Evolutionary conservation across 2,329 filamentous ascomycete species (phyloP).

Genomic region (Leptographium wingfieldii): DNA sequence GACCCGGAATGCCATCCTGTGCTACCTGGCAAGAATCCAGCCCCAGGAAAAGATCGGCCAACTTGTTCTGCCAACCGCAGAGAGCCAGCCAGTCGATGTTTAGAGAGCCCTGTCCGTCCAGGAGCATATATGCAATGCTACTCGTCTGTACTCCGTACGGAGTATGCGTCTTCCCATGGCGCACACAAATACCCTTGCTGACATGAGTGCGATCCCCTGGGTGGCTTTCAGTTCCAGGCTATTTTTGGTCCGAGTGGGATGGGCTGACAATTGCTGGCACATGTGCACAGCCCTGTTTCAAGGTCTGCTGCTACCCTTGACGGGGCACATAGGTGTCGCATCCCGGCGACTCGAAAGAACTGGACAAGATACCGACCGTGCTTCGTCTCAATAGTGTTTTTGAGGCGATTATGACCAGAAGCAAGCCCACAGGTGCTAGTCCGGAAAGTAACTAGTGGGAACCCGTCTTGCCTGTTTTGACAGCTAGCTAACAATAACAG

Average conservation of each 20-base stretch:
- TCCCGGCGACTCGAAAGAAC: background rate
- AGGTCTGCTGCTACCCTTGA: background rate
- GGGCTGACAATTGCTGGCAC: background rate
- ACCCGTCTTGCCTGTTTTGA: background rate
- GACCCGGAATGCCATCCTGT: background rate
- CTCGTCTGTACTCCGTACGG: background rate
- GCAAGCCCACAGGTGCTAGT: background rate
- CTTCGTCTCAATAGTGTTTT: background rate
- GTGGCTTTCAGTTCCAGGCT: background rate
- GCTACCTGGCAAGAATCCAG: background rate
- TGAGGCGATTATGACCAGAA: background rate
- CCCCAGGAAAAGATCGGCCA: background rate
- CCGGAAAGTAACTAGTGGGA: background rate
- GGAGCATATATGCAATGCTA: background rate
- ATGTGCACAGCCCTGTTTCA: background rate
- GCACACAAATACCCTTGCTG: background rate
- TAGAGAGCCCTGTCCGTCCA: background rate
- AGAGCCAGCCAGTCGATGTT: background rate
- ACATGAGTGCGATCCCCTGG: background rate
- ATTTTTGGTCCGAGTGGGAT: background rate
- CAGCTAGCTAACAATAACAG: background rate
- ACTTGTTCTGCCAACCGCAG: background rate
- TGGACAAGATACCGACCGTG: background rate
- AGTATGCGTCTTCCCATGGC: background rate
- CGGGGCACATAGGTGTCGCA: background rate